Evolutionary conservation across 2,329 filamentous ascomycete genomes (phyloP), one percentile per base, ranked within the genome.

Genomic region (Xylariaceae sp.): DNA sequence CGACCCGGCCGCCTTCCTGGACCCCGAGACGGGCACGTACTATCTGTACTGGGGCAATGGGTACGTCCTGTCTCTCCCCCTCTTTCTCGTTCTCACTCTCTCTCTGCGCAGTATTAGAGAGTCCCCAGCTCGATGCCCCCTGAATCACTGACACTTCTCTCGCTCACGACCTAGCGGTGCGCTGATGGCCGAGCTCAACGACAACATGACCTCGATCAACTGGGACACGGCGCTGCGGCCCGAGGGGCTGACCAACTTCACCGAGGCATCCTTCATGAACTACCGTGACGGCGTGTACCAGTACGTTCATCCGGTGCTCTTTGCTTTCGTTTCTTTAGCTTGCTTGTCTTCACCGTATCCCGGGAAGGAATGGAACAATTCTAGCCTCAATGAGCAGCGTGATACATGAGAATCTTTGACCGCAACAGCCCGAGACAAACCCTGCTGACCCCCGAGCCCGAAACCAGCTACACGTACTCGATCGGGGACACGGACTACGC

Each of bases 31-130:
- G 25, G 72, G 69, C 2, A 61, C 67, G 24, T 75, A 70, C 33
- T 81, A 78, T 40, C 48, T 82, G 5, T 81, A 77, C 53, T 80
- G 79, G 56, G 77, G 77, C 4, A 70, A 69, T 31, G 61, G 43
- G 41, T 46, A 37, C 29, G 40, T 26, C 15, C 2, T 18, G n/a
- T n/a, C n/a, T n/a, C 7, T 15, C 11, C 11, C 10, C 4, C 4
- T 21, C 5, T 25, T 21, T 21, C 14, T n/a, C 15, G 10, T 4
- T 16, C 15, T 23, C 21, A 23, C 21, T 23, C n/a, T n/a, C n/a
- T n/a, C n/a, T n/a, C n/a, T n/a, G n/a, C n/a, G n/a, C n/a, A n/a
- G n/a, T n/a, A n/a, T n/a, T n/a, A n/a, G n/a, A n/a, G n/a, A n/a
- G n/a, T n/a, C n/a, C n/a, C n/a, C n/a, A n/a, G n/a, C n/a, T n/a